Conservation (phyloP, 129 eudicot species). For the Sambucus nigra region DNA sequence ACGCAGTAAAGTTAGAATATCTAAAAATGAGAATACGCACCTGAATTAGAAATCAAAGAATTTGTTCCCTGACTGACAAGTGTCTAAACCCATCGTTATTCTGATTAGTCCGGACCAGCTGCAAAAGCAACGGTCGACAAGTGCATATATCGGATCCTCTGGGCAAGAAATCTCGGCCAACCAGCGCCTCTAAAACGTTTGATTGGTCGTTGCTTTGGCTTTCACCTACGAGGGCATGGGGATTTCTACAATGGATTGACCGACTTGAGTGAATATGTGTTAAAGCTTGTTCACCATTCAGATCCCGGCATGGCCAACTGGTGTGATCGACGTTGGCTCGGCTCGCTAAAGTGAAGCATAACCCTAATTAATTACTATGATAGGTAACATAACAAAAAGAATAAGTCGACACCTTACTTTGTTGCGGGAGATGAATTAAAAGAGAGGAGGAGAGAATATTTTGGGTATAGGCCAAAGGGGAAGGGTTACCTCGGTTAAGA, state of each 20-base stretch:
- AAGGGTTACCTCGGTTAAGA: no score
- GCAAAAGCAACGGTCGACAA: slow-evolving; percentile 46
- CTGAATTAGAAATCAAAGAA: slow-evolving; percentile 53
- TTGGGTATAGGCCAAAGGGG: no score
- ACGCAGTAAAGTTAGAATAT: no score
- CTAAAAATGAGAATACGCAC: no score
- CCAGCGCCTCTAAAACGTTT: slow-evolving; percentile 56
- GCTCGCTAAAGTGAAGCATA: no score
- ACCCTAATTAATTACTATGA: no score
- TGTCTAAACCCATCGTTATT: slow-evolving; percentile 43
- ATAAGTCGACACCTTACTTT: no score
- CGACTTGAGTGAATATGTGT: slow-evolving; percentile 33
- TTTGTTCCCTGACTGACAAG: slow-evolving; percentile 33
- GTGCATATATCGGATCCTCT: slow-evolving; percentile 55
- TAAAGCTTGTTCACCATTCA: slow-evolving; percentile 58
- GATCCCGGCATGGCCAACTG: slow-evolving; percentile 35
- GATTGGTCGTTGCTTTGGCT: slow-evolving; percentile 72
- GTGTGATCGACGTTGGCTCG: slow-evolving; percentile 6
- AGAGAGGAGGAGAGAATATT: no score
- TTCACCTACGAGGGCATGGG: slow-evolving; percentile 56
- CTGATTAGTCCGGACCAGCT: slow-evolving; percentile 25
- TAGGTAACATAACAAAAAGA: no score
- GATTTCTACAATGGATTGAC: slow-evolving; percentile 29
- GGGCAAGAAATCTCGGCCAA: slow-evolving; percentile 65
- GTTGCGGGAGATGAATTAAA: no score